Conservation (phyloP, 2,329 filamentous ascomycete genomes). For the Metarhizium guizhouense region DNA sequence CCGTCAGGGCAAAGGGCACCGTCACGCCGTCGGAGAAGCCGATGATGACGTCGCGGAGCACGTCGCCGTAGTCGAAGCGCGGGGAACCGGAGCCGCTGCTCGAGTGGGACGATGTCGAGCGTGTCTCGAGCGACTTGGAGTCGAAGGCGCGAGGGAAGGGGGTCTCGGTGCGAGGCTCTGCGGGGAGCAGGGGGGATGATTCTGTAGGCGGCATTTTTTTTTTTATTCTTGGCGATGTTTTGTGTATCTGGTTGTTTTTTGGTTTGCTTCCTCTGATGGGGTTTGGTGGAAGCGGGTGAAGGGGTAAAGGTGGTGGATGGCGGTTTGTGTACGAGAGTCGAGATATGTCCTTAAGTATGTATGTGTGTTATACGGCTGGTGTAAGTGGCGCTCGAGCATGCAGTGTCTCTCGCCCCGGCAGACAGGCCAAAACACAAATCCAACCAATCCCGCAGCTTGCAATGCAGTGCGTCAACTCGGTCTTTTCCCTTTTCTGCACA, state of each 20-base stretch:
- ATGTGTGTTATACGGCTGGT: too few relatives aligned
- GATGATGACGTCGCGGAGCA: constrained; percentile 59
- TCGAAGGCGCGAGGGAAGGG: constrained; percentile 12
- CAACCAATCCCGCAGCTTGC: constrained; percentile 6
- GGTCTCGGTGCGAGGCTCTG: constrained; percentile 21
- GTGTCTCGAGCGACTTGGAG: constrained; percentile 15
- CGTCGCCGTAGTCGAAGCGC: constrained; percentile 28
- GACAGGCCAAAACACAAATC: not conserved
- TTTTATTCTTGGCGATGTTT: not conserved
- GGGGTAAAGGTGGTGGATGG: too few relatives aligned
- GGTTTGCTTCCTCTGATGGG: not conserved
- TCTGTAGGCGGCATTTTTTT: constrained; percentile 13
- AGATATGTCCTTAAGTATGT: too few relatives aligned
- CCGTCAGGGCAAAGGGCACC: constrained; percentile 70
- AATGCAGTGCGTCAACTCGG: constrained; percentile 3
- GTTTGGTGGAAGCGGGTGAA: not conserved
- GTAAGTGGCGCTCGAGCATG: not conserved
- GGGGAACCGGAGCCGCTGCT: constrained; percentile 2
- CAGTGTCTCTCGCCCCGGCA: not conserved
- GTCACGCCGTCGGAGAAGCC: constrained; percentile 73
- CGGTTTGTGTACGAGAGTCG: too few relatives aligned
- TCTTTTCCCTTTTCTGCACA: too few relatives aligned
- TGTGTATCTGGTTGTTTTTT: not conserved
- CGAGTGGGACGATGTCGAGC: constrained; percentile 8
- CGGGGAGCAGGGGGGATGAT: constrained; percentile 22